phyloP scores from a whole-genome alignment of 2,329 filamentous ascomycete genomes.

The Ceratocystis alfenasii region DNA sequence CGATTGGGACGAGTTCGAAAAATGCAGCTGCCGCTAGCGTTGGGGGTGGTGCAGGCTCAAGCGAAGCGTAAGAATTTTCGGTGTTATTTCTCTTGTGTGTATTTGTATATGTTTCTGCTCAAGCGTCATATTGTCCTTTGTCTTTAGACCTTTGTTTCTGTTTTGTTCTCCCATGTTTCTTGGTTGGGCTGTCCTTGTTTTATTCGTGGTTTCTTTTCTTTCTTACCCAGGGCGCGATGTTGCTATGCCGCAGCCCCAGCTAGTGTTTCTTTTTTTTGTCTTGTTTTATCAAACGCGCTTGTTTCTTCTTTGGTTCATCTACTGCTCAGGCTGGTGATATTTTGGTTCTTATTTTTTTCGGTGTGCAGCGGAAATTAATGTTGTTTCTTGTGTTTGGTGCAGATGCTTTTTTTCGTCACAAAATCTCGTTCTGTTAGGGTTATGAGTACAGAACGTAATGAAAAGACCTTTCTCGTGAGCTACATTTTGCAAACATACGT shows the following conservation, averaged over 20 bases:
- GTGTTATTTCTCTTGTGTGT: neutral
- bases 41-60: neutral
- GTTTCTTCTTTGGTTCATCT: neutral
- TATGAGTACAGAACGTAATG: neutral
- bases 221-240: slow-evolving; percentile 5
- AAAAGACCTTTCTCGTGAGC: too few relatives aligned
- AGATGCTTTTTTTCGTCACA: neutral
- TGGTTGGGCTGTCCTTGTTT: neutral
- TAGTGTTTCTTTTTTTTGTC: neutral
- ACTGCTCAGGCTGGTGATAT: neutral
- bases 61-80: neutral
- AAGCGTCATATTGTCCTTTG: neutral
- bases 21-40: neutral
- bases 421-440: neutral
- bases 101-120: slow-evolving; percentile 8
- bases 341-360: neutral
- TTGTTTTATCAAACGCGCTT: neutral
- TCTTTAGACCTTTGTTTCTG: neutral
- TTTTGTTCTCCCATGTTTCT: neutral
- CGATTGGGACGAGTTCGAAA: neutral
- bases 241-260: slow-evolving; percentile 3
- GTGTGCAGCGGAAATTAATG: neutral
- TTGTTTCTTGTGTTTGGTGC: neutral
- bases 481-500: too few relatives aligned
- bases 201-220: neutral